Evolutionary conservation across 306 rosid genomes (phyloP), one percentile per base, ranked within the genome.

Genomic region (Astragalus glycyphyllos): DNA sequence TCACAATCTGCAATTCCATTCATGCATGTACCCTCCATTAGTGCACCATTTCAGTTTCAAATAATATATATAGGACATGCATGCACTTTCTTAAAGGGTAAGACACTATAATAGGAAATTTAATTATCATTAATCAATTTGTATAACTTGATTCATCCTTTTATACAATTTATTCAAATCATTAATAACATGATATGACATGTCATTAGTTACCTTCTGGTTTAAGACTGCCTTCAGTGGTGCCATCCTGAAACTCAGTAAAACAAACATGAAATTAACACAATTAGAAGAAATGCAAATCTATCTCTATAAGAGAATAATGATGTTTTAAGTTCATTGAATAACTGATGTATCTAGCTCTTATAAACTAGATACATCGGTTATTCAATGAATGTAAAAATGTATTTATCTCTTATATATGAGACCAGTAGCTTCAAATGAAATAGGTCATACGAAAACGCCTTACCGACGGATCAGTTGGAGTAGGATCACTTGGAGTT

Each of bases 171-270:
- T n/a, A n/a, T n/a, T n/a, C n/a, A n/a, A n/a, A n/a, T n/a, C n/a
- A n/a, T 20, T 20, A 20, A 5, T 35, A 13, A 16, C 11, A 4
- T 4, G 23, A 67, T 2, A 34, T 8, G 47, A 37, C 2, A 5
- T 34, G 2, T 59, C 9, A 6, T 38, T 42, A n/a, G 34, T 17
- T 20, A 90, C 96, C 94, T 49, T 87, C 76, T 11, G 96, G 96
- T 68, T 77, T 68, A 68, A 90, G 96, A 63, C 96, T 90, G 31
- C 96, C 94, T 84, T 90, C 82, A 4, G 88, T 82, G 56, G 55
- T 78, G 35, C 96, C 96, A 41, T 66, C 49, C 94, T 87, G 79
- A 66, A 65, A 73, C 12, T 50, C 63, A 69, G 41, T 8, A 12
- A 32, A 49, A 58, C 4, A 57, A 64, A 59, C 7, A 41, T 16